Evolutionary conservation across 164 flowering plant genomes (phyloP), one percentile per base, ranked within the genome.

Genomic region (Annona cherimola): DNA sequence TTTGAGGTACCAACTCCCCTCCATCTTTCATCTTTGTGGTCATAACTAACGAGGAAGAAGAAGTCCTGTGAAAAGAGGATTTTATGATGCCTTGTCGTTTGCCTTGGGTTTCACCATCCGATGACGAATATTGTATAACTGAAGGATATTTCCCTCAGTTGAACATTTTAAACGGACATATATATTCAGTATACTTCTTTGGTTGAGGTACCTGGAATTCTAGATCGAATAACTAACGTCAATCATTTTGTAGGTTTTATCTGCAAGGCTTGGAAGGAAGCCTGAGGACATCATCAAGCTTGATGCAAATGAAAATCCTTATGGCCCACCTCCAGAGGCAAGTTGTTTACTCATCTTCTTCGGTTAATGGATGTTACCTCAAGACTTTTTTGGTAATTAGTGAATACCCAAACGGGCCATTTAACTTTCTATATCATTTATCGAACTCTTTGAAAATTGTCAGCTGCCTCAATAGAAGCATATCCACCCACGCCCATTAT

Each of bases 311-410:
- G 99, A 96, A 71, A 96, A 96, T 66, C 99, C 99, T 19, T 96
- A 96, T 78, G 99, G 99, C 67, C 99, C 99, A 68, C 99, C 99
- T 59, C 99, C 99, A 55, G 97, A 93, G 97, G 99, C 86, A 90
- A 85, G 93, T 78, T 14, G 18, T 26, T 60, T 26, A 45, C 45
- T 63, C 40, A 43, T 62, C 41, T 40, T 54, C 66, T 65, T 20
- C 9, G 4, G 5, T 54, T 20, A 35, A 69, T 40, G 6, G 20
- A 69, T 39, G 42, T 12, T 50, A 45, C 9, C 35, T 26, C 35
- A 26, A 26, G 35, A 26, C 39, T 39, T 50, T 60, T 64, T 18
- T n/a, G n/a, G 5, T 46, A 20, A 20, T 26, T 11, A 8, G 26
- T 35, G 12, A 41, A 12, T 50, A 54, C 61, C 61, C 19, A 69